These are phyloP conservation scores for Sutorius australiensis DNA, from an alignment of 768 basidiomycete genomes.

Conservation along the genomic window DNA sequence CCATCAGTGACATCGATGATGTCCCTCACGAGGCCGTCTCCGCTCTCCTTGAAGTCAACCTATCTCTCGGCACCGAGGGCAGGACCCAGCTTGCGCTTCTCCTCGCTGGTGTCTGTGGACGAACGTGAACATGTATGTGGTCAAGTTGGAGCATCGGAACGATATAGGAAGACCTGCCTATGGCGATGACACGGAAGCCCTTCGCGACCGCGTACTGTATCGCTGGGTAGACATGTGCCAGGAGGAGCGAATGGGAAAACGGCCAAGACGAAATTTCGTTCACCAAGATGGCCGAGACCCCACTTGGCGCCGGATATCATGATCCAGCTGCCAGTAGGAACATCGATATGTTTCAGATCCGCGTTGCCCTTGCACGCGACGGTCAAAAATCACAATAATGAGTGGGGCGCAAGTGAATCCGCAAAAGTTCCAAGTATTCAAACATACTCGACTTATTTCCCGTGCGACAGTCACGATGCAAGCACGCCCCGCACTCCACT, in stretches of 20 bases:
- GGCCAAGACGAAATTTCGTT: not conserved
- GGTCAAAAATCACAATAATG: not conserved
- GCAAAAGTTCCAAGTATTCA: not conserved
- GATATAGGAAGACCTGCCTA: constrained; percentile 22
- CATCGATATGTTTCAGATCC: constrained; percentile 38
- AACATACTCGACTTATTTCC: constrained; percentile 34
- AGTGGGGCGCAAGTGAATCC: not conserved
- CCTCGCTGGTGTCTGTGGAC: constrained; percentile 39
- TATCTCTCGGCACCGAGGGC: constrained; percentile 40
- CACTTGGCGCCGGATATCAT: constrained; percentile 40
- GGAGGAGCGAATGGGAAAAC: not conserved
- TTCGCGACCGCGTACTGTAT: constrained; percentile 44
- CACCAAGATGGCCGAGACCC: constrained; percentile 42
- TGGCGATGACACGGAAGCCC: constrained; percentile 44
- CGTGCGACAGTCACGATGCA: constrained; percentile 38
- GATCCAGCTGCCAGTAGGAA: constrained; percentile 37
- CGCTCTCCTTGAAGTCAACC: constrained; percentile 44
- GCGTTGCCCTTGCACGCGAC: constrained; percentile 33
- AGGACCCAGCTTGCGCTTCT: constrained; percentile 36
- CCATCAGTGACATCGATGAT: constrained; percentile 40
- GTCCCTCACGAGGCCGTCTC: constrained; percentile 35
- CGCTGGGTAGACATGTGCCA: constrained; percentile 19
- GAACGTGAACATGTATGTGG: not conserved
- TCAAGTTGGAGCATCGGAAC: not conserved
- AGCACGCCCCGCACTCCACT: constrained; percentile 41